Evolutionary conservation across 2,329 filamentous ascomycete species (phyloP), one percentile per base, ranked within the genome.

Genomic region (Aspergillus jensenii): DNA sequence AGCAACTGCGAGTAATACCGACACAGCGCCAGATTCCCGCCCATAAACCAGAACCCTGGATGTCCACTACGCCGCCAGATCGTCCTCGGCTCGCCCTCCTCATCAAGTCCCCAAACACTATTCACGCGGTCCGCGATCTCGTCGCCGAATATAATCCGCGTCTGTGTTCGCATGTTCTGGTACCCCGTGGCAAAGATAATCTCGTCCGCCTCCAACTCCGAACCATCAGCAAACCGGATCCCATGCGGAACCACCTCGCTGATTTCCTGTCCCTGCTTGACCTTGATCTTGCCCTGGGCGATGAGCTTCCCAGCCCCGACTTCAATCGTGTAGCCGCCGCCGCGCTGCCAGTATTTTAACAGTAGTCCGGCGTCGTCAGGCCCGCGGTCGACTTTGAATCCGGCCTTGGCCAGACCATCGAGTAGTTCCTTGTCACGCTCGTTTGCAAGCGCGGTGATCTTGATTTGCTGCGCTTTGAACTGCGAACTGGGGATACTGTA

Each of bases 301-400:
- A 90, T 87, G 23, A 89, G 78, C 65, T 83, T 73, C 0, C 82
- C 84, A 0, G 82, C 84, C 0, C 88, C 88, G 1, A 89, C 86
- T 59, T 90, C 85, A 60, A 90, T 87, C 71, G 90, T 90, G 67
- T 89, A 90, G 0, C 87, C 87, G 0, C 88, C 87, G 1, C 86
- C 86, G 2, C 84, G 81, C 63, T 87, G 84, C 61, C 87, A 79
- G 66, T 88, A 89, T 69, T 88, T 88, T 52, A 82, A 71, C 56
- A 84, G 79, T 1, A 89, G 75, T 0, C 87, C 87, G 0, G 80
- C 76, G 1, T 77, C 81, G 53, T 86, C 80, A 0, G 84, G 81
- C 0, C 87, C 87, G 1, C 68, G 72, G 62, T 89, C 86, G 1
- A 85, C 71, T 53, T 80, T 80, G 78, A 90, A 90, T 0, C 87